Evolutionary conservation across 2,329 filamentous ascomycete species (phyloP).

Genomic region (Didymella sp.): DNA sequence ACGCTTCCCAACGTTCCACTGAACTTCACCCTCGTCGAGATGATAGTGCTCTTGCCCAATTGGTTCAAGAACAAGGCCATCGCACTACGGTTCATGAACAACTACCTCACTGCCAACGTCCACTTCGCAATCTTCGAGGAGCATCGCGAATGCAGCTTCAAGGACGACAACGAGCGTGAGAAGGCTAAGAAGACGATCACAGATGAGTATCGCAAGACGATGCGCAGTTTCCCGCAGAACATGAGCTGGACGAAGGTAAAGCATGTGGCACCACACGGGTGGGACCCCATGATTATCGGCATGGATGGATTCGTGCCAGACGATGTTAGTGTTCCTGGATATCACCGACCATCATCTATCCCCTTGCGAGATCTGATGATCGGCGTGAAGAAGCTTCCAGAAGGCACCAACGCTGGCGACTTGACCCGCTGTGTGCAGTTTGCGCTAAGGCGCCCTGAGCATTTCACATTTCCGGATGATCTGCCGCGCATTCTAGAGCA

Average conservation of each 20-base stretch:
- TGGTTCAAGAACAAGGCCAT: constrained; percentile 26
- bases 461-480: constrained; percentile 31
- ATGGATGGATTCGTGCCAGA: constrained; percentile 22
- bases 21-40: constrained; percentile 29
- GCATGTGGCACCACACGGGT: constrained; percentile 14
- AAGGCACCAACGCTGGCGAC: constrained; percentile 30
- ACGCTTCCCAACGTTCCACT: constrained; percentile 10
- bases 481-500: constrained; percentile 24
- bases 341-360: constrained; percentile 12
- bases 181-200: constrained; percentile 22
- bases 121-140: constrained; percentile 28
- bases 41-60: constrained; percentile 26
- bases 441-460: constrained; percentile 18
- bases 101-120: constrained; percentile 20
- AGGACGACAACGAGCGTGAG: constrained; percentile 1
- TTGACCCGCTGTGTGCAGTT: constrained; percentile 35
- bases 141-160: constrained; percentile 17
- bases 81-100: constrained; percentile 24
- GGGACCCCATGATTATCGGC: constrained; percentile 10
- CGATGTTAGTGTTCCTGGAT: background rate
- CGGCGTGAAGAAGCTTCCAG: constrained; percentile 32
- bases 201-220: constrained; percentile 25
- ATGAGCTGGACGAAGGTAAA: constrained; percentile 20
- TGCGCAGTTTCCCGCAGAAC: constrained; percentile 16
- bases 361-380: constrained; percentile 28